Evolutionary conservation across 2,329 filamentous ascomycete species (phyloP), one percentile per base, ranked within the genome.

Genomic region (Ascochyta clinopodiicola): DNA sequence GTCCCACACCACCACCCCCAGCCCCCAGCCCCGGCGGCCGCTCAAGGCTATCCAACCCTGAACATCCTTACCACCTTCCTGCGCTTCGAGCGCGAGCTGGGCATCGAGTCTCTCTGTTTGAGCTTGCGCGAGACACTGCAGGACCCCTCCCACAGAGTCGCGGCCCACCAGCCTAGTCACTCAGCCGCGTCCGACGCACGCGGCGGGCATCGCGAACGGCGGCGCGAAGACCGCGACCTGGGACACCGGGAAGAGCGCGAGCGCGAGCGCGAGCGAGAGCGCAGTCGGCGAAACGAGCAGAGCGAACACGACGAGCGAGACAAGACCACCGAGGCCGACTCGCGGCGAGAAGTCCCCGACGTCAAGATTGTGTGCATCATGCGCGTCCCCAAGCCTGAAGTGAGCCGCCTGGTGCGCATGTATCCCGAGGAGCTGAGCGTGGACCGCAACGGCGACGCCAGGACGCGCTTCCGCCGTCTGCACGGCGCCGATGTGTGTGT

Each of bases 401-500:
- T 83, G 31, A 74, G 75, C 47, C 74, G 77, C 53, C 77, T 80
- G 32, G 70, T 72, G n/a, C 77, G 82, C 27, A 77, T 81, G 69
- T 84, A 84, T 60, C 76, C 86, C 15, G 84, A 85, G 49, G 83
- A 86, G 60, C 76, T 80, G 42, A 61, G 39, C 8, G 59, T 71
- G 22, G 71, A 74, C 51, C 58, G 62, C 34, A 63, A 63, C 6
- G 66, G 69, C 8, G 72, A 75, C 59, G 72, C 71, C 6, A 52
- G 74, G 51, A 75, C 72, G 2, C 42, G 63, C 52, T 75, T 75
- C 38, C 48, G 69, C 31, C 67, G 56, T 34, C 35, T 73, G 40
- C 64, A 68, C 57, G 70, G 71, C 1, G 62, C 68, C 9, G 71
- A 74, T 17, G 65, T 75, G 2, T 68, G 69, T 56, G 55, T 74